Conservation (phyloP, 1,284 basidiomycete genomes). For the Trichosporon sp. region DNA sequence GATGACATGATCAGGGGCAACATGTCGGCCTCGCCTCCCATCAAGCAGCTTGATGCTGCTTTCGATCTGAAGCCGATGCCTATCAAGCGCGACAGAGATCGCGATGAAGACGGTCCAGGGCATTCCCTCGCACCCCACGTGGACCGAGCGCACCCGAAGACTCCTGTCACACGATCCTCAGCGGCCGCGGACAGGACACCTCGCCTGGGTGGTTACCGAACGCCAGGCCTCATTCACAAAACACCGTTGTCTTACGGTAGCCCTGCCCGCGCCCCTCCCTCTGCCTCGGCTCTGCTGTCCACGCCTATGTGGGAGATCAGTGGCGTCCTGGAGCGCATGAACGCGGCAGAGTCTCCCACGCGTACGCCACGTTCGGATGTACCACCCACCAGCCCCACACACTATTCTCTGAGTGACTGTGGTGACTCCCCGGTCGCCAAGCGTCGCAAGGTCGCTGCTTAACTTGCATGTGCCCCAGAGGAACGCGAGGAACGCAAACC, state of each 20-base stretch:
- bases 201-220: conserved; percentile 26
- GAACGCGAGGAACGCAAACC: not conserved
- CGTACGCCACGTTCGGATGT: conserved; percentile 25
- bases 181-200: conserved; percentile 26
- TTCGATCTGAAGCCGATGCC: conserved; percentile 41
- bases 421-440: conserved; percentile 21
- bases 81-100: conserved; percentile 9
- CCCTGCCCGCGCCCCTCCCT: conserved; percentile 25
- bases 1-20: conserved; percentile 29
- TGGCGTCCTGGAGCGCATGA: conserved; percentile 34
- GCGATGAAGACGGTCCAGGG: conserved; percentile 7
- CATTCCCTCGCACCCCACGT: not conserved
- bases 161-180: conserved; percentile 40
- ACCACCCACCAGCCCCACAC: conserved; percentile 36
- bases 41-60: conserved; percentile 31
- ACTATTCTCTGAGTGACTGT: conserved; percentile 26
- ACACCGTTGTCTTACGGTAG: conserved; percentile 30
- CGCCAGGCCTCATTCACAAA: conserved; percentile 28
- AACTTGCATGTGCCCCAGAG: not conserved
- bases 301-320: conserved; percentile 44
- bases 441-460: conserved; percentile 15
- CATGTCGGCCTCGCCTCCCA: conserved; percentile 24
- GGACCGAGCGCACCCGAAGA: conserved; percentile 33
- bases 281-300: conserved; percentile 22
- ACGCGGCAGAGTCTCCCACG: conserved; percentile 23